phyloP scores from a whole-genome alignment of 441 rosid species.

The Geranium incanum region DNA sequence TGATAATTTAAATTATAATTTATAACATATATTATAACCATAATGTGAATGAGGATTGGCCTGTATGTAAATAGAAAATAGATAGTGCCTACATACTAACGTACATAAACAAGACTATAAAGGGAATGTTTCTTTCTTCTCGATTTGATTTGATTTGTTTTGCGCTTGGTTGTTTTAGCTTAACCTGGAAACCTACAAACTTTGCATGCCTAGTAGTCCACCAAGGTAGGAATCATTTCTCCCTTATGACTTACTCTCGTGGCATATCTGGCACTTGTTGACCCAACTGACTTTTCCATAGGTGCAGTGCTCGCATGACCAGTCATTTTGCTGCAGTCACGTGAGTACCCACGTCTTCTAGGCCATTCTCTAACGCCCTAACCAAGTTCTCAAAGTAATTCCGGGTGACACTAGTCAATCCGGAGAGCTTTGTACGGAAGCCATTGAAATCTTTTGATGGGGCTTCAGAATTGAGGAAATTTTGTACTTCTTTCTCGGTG shows the following conservation, averaged over 20 bases:
- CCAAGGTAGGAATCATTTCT: too few species aligned
- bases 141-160: too few species aligned
- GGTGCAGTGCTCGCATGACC: background rate
- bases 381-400: constrained; percentile 87
- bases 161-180: too few species aligned
- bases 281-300: background rate
- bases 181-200: too few species aligned
- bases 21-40: too few species aligned
- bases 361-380: constrained; percentile 84
- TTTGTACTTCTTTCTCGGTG: constrained; percentile 74
- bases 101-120: too few species aligned
- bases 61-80: too few species aligned
- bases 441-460: constrained; percentile 65
- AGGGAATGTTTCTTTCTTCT: too few species aligned
- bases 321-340: constrained; percentile 49
- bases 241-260: background rate
- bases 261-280: background rate
- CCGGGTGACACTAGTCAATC: constrained; percentile 81
- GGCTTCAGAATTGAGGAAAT: constrained; percentile 42
- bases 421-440: constrained; percentile 75
- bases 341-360: constrained; percentile 63
- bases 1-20: too few species aligned
- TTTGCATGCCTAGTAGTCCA: too few species aligned
- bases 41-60: too few species aligned
- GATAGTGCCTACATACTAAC: too few species aligned